Percentiles rank a stretch among this genome's conserved stretches.
phyloP scores from a whole-genome alignment of 148 eudicot species.

The Spergularia marina region DNA sequence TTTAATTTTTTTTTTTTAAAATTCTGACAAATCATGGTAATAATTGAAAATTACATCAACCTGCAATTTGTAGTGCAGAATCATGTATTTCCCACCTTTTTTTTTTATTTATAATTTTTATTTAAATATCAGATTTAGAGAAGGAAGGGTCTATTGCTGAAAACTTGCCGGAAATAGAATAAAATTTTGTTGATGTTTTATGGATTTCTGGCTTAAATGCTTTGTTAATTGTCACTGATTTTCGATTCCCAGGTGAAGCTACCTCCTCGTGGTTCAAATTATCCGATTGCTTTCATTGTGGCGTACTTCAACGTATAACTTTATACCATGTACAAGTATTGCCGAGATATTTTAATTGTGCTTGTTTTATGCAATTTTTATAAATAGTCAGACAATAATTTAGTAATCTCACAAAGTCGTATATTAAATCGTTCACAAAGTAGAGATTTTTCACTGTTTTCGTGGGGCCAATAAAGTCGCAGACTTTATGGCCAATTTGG shows the following conservation, averaged over 20 bases:
- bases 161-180: slow-evolving; percentile 30
- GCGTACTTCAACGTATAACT: too few relatives aligned
- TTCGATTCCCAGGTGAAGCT: not conserved
- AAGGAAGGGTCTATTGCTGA: not conserved
- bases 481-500: too few relatives aligned
- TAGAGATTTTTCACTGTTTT: too few relatives aligned
- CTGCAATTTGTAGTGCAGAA: not conserved
- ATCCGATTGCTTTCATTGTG: not conserved
- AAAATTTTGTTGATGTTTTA: not conserved
- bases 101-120: not conserved
- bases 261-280: slow-evolving; percentile 5
- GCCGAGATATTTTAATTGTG: too few relatives aligned
- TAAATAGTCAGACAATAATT: too few relatives aligned
- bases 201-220: not conserved
- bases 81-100: too few relatives aligned
- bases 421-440: too few relatives aligned
- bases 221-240: not conserved
- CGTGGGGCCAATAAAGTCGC: too few relatives aligned
- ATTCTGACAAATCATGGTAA: slow-evolving; percentile 13
- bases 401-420: too few relatives aligned
- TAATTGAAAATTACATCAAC: slow-evolving; percentile 2
- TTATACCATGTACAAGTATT: too few relatives aligned
- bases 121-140: not conserved
- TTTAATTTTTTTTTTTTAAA: slow-evolving; percentile 2
- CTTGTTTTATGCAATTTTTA: too few relatives aligned